These are phyloP conservation scores for Pulveroboletus sp. DNA, from an alignment of 768 basidiomycete genomes.

Conservation along the genomic window DNA sequence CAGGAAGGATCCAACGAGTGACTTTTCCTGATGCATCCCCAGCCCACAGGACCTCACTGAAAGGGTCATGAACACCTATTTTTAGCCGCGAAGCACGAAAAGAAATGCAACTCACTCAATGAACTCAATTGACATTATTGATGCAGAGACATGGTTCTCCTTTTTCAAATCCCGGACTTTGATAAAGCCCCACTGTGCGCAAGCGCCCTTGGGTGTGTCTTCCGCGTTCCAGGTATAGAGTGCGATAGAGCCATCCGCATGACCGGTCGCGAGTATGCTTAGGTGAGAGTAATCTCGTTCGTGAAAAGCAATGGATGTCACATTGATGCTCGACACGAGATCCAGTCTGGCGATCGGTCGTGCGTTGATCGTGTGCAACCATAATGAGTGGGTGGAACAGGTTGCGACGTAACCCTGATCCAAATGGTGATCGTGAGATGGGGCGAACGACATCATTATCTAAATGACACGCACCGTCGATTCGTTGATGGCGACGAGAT, in stretches of 20 bases:
- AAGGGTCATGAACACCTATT: no score
- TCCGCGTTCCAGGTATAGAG: constrained; percentile 85
- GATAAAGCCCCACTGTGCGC: constrained; percentile 72
- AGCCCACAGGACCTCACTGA: constrained; percentile 25
- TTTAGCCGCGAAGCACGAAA: neutral
- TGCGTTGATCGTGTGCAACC: constrained; percentile 84
- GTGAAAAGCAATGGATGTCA: constrained; percentile 81
- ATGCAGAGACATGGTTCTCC: constrained; percentile 35
- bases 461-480: constrained; percentile 59
- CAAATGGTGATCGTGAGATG: constrained; percentile 3
- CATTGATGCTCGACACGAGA: constrained; percentile 42
- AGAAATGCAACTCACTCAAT: constrained; percentile 51
- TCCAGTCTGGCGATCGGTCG: constrained; percentile 71
- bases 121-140: constrained; percentile 77
- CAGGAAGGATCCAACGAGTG: constrained; percentile 22
- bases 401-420: constrained; percentile 85
- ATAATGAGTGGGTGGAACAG: constrained; percentile 66
- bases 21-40: constrained; percentile 25
- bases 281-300: constrained; percentile 81
- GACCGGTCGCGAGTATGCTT: constrained; percentile 78
- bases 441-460: no score
- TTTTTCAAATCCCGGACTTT: constrained; percentile 65
- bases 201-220: constrained; percentile 60
- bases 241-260: constrained; percentile 69
- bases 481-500: constrained; percentile 76